Conservation (phyloP, 257 asterid genomes). For the Solanum neorickii region DNA sequence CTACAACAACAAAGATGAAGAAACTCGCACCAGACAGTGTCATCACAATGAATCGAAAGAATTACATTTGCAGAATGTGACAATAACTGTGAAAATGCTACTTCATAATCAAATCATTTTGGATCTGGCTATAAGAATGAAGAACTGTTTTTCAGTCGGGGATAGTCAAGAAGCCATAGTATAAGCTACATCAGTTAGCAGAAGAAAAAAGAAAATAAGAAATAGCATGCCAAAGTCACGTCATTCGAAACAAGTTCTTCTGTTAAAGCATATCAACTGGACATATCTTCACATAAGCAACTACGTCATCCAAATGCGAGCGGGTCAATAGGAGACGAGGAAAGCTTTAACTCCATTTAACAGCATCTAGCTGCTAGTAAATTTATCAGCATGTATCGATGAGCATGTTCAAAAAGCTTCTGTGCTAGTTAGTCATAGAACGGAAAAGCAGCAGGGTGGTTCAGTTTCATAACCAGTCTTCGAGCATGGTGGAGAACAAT, state of each 20-base stretch:
- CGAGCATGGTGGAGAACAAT: conserved; percentile 18
- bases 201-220: not conserved
- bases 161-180: not conserved
- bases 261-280: not conserved
- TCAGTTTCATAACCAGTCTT: conserved; percentile 7
- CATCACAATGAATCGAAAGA: not conserved
- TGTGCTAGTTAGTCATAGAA: not conserved
- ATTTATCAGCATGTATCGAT: not conserved
- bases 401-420: not conserved
- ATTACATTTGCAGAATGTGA: not conserved
- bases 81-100: not conserved
- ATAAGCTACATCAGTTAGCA: not conserved
- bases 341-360: not conserved
- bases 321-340: not conserved
- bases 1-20: not conserved
- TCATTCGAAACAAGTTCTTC: not conserved
- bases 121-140: not conserved
- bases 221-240: not conserved
- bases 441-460: not conserved
- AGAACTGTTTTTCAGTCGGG: not conserved
- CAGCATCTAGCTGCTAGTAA: not conserved
- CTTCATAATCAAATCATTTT: not conserved
- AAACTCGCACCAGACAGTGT: not conserved
- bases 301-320: not conserved
- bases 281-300: not conserved